Evolutionary conservation across 2,329 filamentous ascomycete species (phyloP).

Genomic region (Cladosporium velox): DNA sequence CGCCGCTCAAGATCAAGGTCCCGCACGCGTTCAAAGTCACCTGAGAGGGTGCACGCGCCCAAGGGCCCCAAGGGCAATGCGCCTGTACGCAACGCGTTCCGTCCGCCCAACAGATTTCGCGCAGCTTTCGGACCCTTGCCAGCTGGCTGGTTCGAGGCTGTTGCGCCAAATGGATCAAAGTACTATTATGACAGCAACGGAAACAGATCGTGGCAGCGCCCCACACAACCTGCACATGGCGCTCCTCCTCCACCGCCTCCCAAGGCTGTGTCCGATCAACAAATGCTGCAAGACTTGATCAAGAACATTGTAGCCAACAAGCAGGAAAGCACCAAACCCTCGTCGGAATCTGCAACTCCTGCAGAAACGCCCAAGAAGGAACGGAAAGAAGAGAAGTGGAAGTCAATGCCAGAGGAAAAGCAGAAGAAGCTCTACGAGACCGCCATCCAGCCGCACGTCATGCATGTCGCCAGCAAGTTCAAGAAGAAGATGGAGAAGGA

Average conservation of each 20-base stretch:
- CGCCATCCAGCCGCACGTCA: constrained; percentile 82
- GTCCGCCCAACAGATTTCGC: constrained; percentile 44
- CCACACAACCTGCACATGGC: constrained; percentile 63
- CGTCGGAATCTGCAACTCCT: constrained; percentile 64
- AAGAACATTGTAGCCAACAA: constrained; percentile 67
- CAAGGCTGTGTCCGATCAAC: constrained; percentile 70
- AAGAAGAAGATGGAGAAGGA: constrained; percentile 84
- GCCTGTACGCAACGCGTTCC: constrained; percentile 60
- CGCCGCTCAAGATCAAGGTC: constrained; percentile 50
- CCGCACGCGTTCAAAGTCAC: constrained; percentile 52
- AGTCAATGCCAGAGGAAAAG: constrained; percentile 71
- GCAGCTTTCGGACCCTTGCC: constrained; percentile 62
- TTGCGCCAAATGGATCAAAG: constrained; percentile 67
- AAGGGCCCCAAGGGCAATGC: constrained; percentile 55
- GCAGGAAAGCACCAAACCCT: constrained; percentile 61
- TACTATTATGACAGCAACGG: constrained; percentile 87
- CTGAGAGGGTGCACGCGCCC: constrained; percentile 48
- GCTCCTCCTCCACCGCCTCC: constrained; percentile 61
- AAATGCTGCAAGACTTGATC: constrained; percentile 72
- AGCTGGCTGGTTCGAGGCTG: constrained; percentile 80
- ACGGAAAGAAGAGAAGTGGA: constrained; percentile 69
- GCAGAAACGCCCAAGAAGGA: constrained; percentile 58
- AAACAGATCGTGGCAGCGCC: constrained; percentile 77
- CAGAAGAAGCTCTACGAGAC: constrained; percentile 95
- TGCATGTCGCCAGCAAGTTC: constrained; percentile 83